Conservation (phyloP, 2,329 filamentous ascomycete genomes). For the Colletotrichum neosansevieriae region DNA sequence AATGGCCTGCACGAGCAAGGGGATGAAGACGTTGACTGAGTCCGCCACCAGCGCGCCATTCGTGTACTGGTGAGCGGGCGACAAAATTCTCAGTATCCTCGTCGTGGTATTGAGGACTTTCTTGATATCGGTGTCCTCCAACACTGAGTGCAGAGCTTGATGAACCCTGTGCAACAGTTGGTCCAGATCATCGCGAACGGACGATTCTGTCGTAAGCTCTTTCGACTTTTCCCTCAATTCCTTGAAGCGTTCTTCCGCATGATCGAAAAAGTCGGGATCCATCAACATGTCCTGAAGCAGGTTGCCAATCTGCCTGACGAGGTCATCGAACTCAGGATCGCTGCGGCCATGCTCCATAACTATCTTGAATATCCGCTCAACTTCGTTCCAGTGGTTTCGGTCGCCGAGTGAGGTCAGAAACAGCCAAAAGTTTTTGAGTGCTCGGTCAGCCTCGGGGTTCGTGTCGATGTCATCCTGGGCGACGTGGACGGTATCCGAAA, state of each 20-base stretch:
- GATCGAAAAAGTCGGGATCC: constrained; percentile 87
- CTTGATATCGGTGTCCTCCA: constrained; percentile 78
- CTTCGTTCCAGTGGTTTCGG: constrained; percentile 77
- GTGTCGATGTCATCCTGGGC: constrained; percentile 78
- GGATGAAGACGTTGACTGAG: constrained; percentile 82
- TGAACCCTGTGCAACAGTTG: constrained; percentile 77
- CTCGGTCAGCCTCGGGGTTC: constrained; percentile 80
- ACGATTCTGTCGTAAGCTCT: constrained; percentile 75
- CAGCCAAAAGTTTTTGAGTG: constrained; percentile 83
- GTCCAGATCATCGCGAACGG: constrained; percentile 79
- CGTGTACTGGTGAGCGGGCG: constrained; percentile 70
- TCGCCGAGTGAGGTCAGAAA: constrained; percentile 86
- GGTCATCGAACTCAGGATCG: constrained; percentile 84
- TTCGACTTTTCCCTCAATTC: constrained; percentile 67
- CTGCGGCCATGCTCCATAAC: constrained; percentile 80
- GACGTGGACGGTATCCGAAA: constrained; percentile 73
- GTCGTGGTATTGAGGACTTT: constrained; percentile 75
- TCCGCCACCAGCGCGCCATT: constrained; percentile 82
- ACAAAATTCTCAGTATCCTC: constrained; percentile 78
- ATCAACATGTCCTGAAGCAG: constrained; percentile 85
- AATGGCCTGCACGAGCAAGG: constrained; percentile 79
- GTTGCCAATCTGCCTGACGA: constrained; percentile 79
- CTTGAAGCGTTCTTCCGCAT: constrained; percentile 69
- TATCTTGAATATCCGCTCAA: constrained; percentile 75
- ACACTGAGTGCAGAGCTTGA: constrained; percentile 74